Evolutionary conservation across 2,329 filamentous ascomycete species (phyloP).

Genomic region (Penicillium sp.): DNA sequence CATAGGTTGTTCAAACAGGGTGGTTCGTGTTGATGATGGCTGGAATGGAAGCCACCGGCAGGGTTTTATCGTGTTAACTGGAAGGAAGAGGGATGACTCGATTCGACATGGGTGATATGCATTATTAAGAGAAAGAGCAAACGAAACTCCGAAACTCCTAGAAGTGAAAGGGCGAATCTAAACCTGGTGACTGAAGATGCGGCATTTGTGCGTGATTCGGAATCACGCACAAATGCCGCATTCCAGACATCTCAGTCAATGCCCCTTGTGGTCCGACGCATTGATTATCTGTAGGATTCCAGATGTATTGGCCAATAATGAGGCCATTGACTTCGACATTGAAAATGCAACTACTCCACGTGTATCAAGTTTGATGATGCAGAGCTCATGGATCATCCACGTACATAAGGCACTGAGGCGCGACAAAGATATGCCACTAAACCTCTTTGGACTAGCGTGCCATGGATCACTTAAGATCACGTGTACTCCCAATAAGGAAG

Average conservation of each 20-base stretch:
- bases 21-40: not conserved
- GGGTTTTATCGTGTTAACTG: not conserved
- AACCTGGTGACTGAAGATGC: conserved; percentile 21
- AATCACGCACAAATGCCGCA: conserved; percentile 39
- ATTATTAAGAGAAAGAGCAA: conserved; percentile 12
- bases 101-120: not conserved
- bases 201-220: conserved; percentile 33
- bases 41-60: not conserved
- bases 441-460: not conserved
- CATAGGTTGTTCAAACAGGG: not conserved
- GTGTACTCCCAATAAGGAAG: not conserved
- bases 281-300: conserved; percentile 8
- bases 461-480: not conserved
- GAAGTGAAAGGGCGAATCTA: conserved; percentile 13
- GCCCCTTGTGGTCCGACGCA: conserved; percentile 8
- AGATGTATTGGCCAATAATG: conserved; percentile 8
- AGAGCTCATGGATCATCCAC: conserved; percentile 4
- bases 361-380: not conserved
- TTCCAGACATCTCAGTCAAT: conserved; percentile 18
- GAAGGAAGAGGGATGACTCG: not conserved
- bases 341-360: conserved; percentile 1
- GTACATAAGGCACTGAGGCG: not conserved
- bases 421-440: not conserved
- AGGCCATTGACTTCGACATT: not conserved
- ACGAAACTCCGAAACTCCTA: too few relatives aligned